Evolutionary conservation across 495 filamentous ascomycete species (phyloP), one percentile per base, ranked within the genome.

Genomic region (Penicillium egyptiacum): DNA sequence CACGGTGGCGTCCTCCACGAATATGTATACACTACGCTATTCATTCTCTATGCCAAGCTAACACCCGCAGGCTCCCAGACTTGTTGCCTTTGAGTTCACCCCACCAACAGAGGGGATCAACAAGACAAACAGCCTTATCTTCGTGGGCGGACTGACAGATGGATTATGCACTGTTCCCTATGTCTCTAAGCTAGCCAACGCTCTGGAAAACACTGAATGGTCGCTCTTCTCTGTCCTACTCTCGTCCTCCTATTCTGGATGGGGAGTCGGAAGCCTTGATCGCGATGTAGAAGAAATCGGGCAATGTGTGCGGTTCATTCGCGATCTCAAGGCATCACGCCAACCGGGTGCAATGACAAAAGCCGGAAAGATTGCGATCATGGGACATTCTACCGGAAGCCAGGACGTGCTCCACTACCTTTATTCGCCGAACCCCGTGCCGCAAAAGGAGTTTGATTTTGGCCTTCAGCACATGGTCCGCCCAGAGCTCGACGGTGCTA

Each of bases 341-440:
- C 43, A 69, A 39, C 59, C 67, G 5, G 63, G 67, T 0, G 62
- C 67, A 7, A 68, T 68, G n/a, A 57, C 72, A 14, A 70, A 70
- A 9, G 71, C 66, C 10, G 68, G 75, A 11, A 90, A 87, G 65
- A 75, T 96, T n/a, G 86, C 93, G 9, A 68, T 97, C 11, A 84
- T 98, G 81, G 94, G 94, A 10, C 91, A 96, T 60, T 92, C 88
- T 2, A 90, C 87, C 0, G 94, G 94, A 2, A 91, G 88, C 57
- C 94, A 96, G 75, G 91, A 96, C 65, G 84, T 89, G 31, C 80
- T 97, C 70, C 83, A 89, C 54, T 96, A 94, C 64, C 71, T 89
- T n/a, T 58, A 71, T 49, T 56, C 72, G 14, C 57, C 67, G 2
- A 75, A 72, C 48, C 75, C 72, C 20, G 30, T 70, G 8, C 53